Conservation (phyloP, 208 protist genomes). For the Trypanosoma platydactyli region DNA sequence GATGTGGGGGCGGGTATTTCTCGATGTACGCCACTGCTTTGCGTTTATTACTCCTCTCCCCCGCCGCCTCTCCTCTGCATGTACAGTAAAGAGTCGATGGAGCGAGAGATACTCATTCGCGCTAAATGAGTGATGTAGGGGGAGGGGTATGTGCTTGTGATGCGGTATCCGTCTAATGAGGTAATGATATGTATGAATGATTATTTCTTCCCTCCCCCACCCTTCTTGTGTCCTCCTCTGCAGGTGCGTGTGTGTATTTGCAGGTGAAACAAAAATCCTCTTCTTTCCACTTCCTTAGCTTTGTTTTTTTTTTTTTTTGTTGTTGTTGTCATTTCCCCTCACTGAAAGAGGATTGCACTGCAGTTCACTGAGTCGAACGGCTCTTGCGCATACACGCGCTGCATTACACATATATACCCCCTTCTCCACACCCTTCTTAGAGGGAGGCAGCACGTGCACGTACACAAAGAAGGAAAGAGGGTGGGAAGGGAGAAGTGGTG, state of each 20-base stretch:
- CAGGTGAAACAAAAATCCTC: not conserved
- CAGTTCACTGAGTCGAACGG: not conserved
- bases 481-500: slow-evolving; percentile 13
- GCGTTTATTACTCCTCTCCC: not conserved
- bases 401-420: too few species aligned
- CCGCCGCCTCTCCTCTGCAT: not conserved
- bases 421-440: too few species aligned
- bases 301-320: slow-evolving; percentile 26
- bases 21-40: slow-evolving; percentile 2
- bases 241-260: not conserved
- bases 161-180: not conserved
- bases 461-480: slow-evolving; percentile 7
- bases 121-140: not conserved
- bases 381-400: not conserved
- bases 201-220: not conserved
- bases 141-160: not conserved
- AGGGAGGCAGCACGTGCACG: not conserved
- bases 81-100: not conserved
- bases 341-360: not conserved
- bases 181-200: not conserved
- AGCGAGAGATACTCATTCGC: too few species aligned
- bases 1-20: not conserved
- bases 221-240: not conserved
- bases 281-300: not conserved
- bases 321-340: not conserved